Percentiles rank a stretch among this genome's conserved stretches.
These are phyloP conservation scores for Nicotiana tomentosiformis DNA, from an alignment of 257 asterid species.

Conservation along the genomic window DNA sequence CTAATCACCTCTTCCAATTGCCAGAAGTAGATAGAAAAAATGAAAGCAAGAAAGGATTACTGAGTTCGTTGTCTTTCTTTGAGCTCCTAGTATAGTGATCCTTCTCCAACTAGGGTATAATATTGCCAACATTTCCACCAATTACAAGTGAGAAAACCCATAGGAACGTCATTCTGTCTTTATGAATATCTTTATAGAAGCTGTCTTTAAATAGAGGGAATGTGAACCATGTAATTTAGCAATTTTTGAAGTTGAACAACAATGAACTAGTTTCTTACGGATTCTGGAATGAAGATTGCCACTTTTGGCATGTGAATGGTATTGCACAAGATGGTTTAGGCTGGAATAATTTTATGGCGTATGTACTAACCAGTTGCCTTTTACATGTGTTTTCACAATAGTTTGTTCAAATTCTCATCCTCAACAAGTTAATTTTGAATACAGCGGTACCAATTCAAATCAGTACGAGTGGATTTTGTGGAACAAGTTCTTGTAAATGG, in stretches of 20 bases:
- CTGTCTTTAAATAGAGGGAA: background rate
- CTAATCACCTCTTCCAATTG: background rate
- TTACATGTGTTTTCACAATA: background rate
- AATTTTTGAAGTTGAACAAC: background rate
- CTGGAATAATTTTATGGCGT: background rate
- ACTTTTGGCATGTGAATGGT: background rate
- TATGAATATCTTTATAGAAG: background rate
- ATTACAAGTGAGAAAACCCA: background rate
- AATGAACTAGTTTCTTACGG: background rate
- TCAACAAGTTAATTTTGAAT: conserved; percentile 8
- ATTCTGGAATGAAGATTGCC: background rate
- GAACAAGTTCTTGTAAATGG: conserved; percentile 92
- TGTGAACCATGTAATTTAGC: background rate
- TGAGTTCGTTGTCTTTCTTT: background rate
- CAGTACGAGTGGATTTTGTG: conserved; percentile 77
- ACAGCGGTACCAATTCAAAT: conserved; percentile 74
- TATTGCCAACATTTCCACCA: background rate
- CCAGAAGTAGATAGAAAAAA: background rate
- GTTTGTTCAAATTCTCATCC: background rate
- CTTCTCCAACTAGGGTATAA: background rate
- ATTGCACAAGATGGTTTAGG: background rate
- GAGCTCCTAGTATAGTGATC: background rate
- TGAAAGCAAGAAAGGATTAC: background rate
- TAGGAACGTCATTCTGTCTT: background rate
- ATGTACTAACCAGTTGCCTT: background rate